A percentile compares a stretch with the other conserved stretches of the same genome.
phyloP scores from a whole-genome alignment of 352 stramenopile species.

The Phytophthora citricola region DNA sequence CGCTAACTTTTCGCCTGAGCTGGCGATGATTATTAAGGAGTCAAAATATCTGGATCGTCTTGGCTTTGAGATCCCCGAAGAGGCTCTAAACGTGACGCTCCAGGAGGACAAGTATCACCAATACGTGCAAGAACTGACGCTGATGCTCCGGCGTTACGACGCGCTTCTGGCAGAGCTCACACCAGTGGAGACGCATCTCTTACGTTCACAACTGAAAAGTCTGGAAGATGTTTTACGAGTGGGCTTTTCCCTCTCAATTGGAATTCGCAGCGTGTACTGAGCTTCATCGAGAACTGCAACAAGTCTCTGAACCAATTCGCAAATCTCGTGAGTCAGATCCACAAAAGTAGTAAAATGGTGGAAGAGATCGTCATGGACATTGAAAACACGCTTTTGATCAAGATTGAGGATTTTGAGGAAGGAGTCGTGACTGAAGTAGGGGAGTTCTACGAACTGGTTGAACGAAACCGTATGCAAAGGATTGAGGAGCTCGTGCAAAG shows the following conservation, averaged over 20 bases:
- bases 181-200: conserved; percentile 90
- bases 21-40: conserved; percentile 96
- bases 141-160: conserved; percentile 94
- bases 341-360: conserved; percentile 96
- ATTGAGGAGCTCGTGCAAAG: conserved; percentile 94
- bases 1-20: conserved; percentile 93
- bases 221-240: conserved; percentile 87
- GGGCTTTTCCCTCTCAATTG: conserved; percentile 97
- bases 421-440: conserved; percentile 91
- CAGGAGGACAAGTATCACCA: conserved; percentile 97
- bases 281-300: conserved; percentile 94
- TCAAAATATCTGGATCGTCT: conserved; percentile 96
- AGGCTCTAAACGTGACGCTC: conserved; percentile 95
- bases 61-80: conserved; percentile 95
- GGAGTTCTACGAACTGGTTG: conserved; percentile 95
- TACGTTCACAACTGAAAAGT: conserved; percentile 91
- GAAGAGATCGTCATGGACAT: conserved; percentile 94
- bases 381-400: conserved; percentile 92
- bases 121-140: conserved; percentile 91
- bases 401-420: conserved; percentile 91
- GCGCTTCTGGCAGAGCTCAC: conserved; percentile 81
- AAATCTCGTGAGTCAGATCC: conserved; percentile 94
- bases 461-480: conserved; percentile 90
- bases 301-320: conserved; percentile 94
- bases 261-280: conserved; percentile 96